Base-by-base conservation (phyloP, 148 eudicot genomes). In the Amaranthus cruentus region DNA sequence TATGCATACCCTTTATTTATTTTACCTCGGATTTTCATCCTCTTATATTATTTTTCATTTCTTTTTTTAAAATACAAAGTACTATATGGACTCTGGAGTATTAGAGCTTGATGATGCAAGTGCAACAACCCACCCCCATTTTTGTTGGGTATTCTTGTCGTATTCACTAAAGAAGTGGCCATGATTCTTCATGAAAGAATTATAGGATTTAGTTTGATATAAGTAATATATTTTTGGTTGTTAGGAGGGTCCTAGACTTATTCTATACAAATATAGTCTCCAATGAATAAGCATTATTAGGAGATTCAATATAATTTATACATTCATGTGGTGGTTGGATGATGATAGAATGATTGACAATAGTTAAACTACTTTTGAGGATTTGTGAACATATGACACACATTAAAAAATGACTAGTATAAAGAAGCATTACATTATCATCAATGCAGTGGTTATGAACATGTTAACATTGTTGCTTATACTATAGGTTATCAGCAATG, bases 321-420 rank as follows among this genome's bases (percentile, higher is more conserved):
- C 10, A 18, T 50, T 42, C 21, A 75, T 50, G 68, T 42, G 53
- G 47, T 62, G 73, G 3, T 69, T 60, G 75, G 38, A 64, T 54
- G 46, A 55, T 62, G 80, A 75, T 62, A 44, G 59, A 55, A 79
- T 54, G 62, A 62, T 76, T 58, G 68, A 69, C 74, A 21, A 13
- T 59, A 55, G 62, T 48, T 72, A 67, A 71, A 52, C 12, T 53
- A 42, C 47, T 0, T 47, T 0, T 47, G 8, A n/a, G 49, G 11
- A 57, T 52, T 21, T 28, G 66, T 48, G 53, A 18, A 43, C 0
- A 9, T 14, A 15, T 58, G 43, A 12, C 55, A 53, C 67, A 15
- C 56, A 72, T 46, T 65, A 60, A 43, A 48, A 5, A 9, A 64
- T 11, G 62, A 2, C 62, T 58, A 58, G 12, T 58, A 8, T 58